Base-by-base conservation (phyloP, 2,329 filamentous ascomycete genomes). In the Aspergillus pseudoterreus region DNA sequence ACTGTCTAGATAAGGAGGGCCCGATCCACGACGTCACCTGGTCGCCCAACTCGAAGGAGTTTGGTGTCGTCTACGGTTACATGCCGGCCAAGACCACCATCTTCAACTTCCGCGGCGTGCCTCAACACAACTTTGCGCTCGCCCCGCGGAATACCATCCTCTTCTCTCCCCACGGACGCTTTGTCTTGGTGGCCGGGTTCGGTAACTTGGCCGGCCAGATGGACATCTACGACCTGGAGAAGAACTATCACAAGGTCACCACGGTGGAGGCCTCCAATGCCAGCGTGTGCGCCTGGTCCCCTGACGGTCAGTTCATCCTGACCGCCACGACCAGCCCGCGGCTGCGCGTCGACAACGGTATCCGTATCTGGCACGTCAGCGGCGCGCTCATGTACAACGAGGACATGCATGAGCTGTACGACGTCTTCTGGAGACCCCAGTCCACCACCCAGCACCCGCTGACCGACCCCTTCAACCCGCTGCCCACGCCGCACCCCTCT, bases 41-140 rank as follows among this genome's bases (percentile, higher is more conserved):
- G 94, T 96, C 91, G 43, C 92, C 94, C 44, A 97, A 94, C 74
- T 95, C 91, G 63, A 95, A 91, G 76, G 92, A 97, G 73, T 99
- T 99, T 66, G 92, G 91, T 67, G 94, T 99, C 30, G 86, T 96
- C 14, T 99, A 99, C 69, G 94, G 94, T 55, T 97, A 90, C 73
- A 97, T 96, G 91, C 94, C 94, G n/a, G 90, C 94, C 50, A 97
- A 97, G 81, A 94, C 92, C 3, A 96, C 92, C 61, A 94, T 99
- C 61, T 99, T 97, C 82, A 96, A 96, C 72, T 83, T 87, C 63
- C 86, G 90, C 57, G 94, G 89, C 56, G 82, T 91, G 53, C 80
- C 87, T 17, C 87, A 87, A 52, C 90, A 96, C 74, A 89, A 82
- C 53, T 96, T 99, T 74, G 84, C 90, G 47, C 81, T 96, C 48